Evolutionary conservation across 2,329 filamentous ascomycete genomes (phyloP).

Genomic region (Malbranchea zuffiana): DNA sequence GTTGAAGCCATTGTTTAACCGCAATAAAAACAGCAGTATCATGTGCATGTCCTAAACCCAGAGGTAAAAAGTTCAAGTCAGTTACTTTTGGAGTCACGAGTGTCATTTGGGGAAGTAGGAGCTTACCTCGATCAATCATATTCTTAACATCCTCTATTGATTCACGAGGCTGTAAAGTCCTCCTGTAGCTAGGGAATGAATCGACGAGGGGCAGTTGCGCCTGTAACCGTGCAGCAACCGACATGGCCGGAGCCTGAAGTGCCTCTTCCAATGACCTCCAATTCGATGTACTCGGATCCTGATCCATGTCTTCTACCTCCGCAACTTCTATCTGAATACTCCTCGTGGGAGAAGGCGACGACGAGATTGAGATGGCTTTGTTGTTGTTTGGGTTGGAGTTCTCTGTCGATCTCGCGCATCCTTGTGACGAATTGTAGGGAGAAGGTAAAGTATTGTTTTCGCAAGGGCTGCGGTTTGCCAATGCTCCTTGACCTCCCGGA

Average conservation of each 20-base stretch:
- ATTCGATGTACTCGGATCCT: slow-evolving; percentile 35
- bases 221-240: slow-evolving; percentile 28
- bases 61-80: neutral
- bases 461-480: no score
- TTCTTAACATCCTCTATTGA: slow-evolving; percentile 25
- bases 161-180: slow-evolving; percentile 21
- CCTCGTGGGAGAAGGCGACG: slow-evolving; percentile 34
- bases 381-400: slow-evolving; percentile 3
- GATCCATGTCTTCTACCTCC: slow-evolving; percentile 40
- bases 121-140: slow-evolving; percentile 31
- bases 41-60: slow-evolving; percentile 21
- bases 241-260: slow-evolving; percentile 21
- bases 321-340: slow-evolving; percentile 42
- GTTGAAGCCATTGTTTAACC: slow-evolving; percentile 35
- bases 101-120: slow-evolving; percentile 2
- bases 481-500: no score
- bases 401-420: slow-evolving; percentile 2
- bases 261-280: slow-evolving; percentile 33
- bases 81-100: neutral
- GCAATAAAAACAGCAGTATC: slow-evolving; percentile 25
- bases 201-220: slow-evolving; percentile 26
- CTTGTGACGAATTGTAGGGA: slow-evolving; percentile 14
- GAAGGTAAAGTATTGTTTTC: no score
- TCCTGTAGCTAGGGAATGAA: slow-evolving; percentile 28
- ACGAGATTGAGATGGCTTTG: slow-evolving; percentile 18